Evolutionary conservation across 1,284 basidiomycete species (phyloP), one percentile per base, ranked within the genome.

Genomic region (Heterobasidion occidentale): DNA sequence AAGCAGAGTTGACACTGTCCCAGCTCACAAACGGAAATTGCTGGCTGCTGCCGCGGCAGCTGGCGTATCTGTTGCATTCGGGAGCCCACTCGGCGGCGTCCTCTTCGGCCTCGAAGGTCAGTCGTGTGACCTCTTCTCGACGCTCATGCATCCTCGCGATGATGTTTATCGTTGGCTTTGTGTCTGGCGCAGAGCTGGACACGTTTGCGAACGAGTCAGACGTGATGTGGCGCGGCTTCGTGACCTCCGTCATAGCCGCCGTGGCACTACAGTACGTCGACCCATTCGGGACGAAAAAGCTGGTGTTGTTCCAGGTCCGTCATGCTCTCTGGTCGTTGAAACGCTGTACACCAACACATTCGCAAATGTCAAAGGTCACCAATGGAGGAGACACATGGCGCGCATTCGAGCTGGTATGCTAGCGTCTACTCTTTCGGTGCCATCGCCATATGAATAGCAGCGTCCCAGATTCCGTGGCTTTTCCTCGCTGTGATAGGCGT

Each of bases 161-260:
- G 49, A 33, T 51, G 49, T 51, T 27, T 49, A 17, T 17, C n/a
- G n/a, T 12, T 27, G 4, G 17, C 4, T 45, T 45, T 34, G 33
- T 33, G 44, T 46, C 8, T 3, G 20, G 52, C 44, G 8, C 59
- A 82, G 86, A 89, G 65, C 71, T 89, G 12, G 84, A 87, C 62
- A 78, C 83, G 1, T 86, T 87, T 64, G 78, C 82, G 9, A 82
- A 81, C 62, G 84, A 86, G 63, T 78, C 78, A 15, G 83, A 88
- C 55, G 83, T 88, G 35, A 82, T 88, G 75, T 88, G 86, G 86
- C 77, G 83, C 56, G 86, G 83, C 19, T 89, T 89, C 64, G 86
- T 88, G 9, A 86, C 84, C 2, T 87, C 85, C 27, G 84, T 81
- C 46, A 77, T 88, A 56, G 86, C 86, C 2, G 86, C 86, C 3